Evolutionary conservation across 805 yeast genomes (phyloP), one percentile per base, ranked within the genome.

Genomic region (Ogataea glucozyma): DNA sequence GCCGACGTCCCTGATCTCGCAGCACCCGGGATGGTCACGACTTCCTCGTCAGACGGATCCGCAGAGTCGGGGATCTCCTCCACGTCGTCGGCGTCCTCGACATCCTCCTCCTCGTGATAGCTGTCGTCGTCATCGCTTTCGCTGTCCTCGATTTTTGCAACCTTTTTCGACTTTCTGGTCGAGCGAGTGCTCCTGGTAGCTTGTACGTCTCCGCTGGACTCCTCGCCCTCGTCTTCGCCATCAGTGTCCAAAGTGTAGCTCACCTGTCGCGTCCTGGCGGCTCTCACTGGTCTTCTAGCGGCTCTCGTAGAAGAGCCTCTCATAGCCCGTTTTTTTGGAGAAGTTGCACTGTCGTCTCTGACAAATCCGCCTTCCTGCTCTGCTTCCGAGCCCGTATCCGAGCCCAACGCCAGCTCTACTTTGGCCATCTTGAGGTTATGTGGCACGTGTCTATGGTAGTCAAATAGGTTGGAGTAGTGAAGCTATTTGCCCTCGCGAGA

Each of bases 321-420:
- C n/a, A n/a, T n/a, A n/a, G n/a, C n/a, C n/a, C n/a, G n/a, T n/a
- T n/a, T n/a, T n/a, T n/a, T n/a, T n/a, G n/a, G n/a, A n/a, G n/a
- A n/a, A n/a, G 49, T 30, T 17, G 57, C 57, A 9, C 69, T 67
- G 46, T 71, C 76, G 48, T 68, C 64, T 6, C 58, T 56, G 3
- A 72, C 53, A 47, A 73, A 72, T 14, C 76, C 78, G 7, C 76
- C 78, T n/a, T 49, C 65, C 32, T 31, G 46, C 9, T 38, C 46
- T 4, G 29, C 19, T 10, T 40, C 49, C 14, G 31, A 23, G 31
- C n/a, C 40, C 11, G 33, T 22, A 16, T 33, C 44, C 38, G 16
- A 31, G 10, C 24, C n/a, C 6, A 17, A 23, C 4, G 18, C 13
- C 16, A 19, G 16, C 17, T 20, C 26, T 20, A 14, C n/a, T 31